Evolutionary conservation across 257 asterid genomes (phyloP), one percentile per base, ranked within the genome.

Genomic region (Fraxinus cuspidata): DNA sequence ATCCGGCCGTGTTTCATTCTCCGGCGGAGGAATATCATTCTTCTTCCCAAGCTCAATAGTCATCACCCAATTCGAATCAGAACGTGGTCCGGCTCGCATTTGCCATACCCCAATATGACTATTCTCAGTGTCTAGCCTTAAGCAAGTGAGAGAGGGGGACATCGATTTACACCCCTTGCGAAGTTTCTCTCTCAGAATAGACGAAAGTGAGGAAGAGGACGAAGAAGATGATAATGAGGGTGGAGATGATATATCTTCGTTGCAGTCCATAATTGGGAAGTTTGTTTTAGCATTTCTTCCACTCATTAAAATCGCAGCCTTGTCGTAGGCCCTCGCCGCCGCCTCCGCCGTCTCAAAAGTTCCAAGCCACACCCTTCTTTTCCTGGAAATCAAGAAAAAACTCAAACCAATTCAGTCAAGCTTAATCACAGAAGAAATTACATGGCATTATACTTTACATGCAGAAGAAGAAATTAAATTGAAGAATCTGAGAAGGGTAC

Each of bases 221-320:
- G 87, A 78, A 7, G 82, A 71, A 1, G 82, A 51, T 0, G 78
- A 64, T 66, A 79, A 38, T 29, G 80, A 74, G 18, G 51, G 6
- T 31, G 70, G n/a, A 72, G 18, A 11, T 23, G 63, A 8, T 21
- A 21, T 75, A 37, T 63, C 34, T 47, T 27, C 67, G 71, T 42
- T 10, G 3, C 9, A 35, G 4, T 28, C 70, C 2, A 32, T 13
- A 10, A 78, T 56, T 3, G 92, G 91, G 75, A 89, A 89, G 75
- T 89, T 89, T n/a, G 92, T 89, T 85, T 87, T 87, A 18, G 92
- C 92, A 15, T 89, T 89, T 42, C 89, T 73, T 29, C 92, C 92
- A 9, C 89, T 87, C 91, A 89, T 83, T 29, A 89, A 64, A 64
- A 89, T 51, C 0, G 92, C 92, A 2, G 92, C 92, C 75, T 89